A percentile compares a stretch with the other conserved stretches of the same genome.
Conservation (phyloP, 208 protist species). For the Trypanosoma lewisi region DNA sequence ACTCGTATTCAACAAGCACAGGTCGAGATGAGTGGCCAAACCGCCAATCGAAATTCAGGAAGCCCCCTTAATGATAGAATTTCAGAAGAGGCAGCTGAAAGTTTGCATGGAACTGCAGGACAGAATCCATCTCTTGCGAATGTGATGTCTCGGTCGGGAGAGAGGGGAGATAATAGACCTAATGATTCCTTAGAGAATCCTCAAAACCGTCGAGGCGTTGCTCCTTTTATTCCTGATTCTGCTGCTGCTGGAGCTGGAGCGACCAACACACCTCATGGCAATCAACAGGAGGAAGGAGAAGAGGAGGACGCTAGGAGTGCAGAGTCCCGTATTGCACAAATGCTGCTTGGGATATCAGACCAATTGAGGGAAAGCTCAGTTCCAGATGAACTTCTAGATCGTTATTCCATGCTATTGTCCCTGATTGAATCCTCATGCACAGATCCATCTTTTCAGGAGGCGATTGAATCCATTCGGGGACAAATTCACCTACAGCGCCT, state of each 20-base stretch:
- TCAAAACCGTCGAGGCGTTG: constrained; percentile 45
- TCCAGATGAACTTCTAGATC: constrained; percentile 41
- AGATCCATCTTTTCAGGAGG: constrained; percentile 25
- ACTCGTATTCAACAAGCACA: constrained; percentile 29
- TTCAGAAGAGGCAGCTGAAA: constrained; percentile 7
- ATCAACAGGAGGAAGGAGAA: constrained; percentile 9
- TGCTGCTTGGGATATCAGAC: constrained; percentile 54
- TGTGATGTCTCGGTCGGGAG: constrained; percentile 35
- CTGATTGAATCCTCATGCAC: constrained; percentile 15
- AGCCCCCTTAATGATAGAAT: constrained; percentile 7
- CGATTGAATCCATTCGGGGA: constrained; percentile 44
- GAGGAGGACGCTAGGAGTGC: constrained; percentile 3
- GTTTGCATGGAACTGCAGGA: constrained; percentile 28
- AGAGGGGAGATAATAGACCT: constrained; percentile 29
- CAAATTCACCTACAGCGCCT: constrained; percentile 54
- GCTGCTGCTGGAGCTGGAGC: too few relatives aligned
- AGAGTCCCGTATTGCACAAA: constrained; percentile 18
- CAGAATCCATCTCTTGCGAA: constrained; percentile 40
- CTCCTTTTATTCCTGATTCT: too few relatives aligned
- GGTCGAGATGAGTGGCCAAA: not conserved
- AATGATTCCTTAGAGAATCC: constrained; percentile 33
- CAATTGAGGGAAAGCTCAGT: constrained; percentile 42
- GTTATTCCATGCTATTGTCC: constrained; percentile 36
- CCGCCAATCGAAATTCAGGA: not conserved
- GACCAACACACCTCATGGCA: constrained; percentile 17